A percentile compares a stretch with the other conserved stretches of the same genome.
phyloP scores from a whole-genome alignment of 352 stramenopile species.

The Blastocystis sp. region DNA sequence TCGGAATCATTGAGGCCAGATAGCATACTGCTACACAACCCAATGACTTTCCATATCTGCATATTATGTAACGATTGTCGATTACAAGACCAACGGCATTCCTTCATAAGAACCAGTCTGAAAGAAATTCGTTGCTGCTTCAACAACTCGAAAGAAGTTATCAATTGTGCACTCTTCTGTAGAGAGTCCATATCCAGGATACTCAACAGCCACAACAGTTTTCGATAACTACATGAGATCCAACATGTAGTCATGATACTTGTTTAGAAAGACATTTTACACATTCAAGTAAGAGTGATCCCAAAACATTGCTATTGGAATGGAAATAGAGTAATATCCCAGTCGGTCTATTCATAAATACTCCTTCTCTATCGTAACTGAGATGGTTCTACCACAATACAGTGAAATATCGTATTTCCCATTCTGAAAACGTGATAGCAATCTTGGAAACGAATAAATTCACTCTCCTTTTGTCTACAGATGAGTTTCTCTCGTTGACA shows the following conservation, averaged over 20 bases:
- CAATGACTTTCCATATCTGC: constrained; percentile 9
- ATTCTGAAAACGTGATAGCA: constrained; percentile 13
- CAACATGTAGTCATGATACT: background rate
- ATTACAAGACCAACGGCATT: constrained; percentile 1
- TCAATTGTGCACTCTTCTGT: background rate
- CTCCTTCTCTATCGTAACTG: background rate
- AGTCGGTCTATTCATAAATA: background rate
- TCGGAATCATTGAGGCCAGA: background rate
- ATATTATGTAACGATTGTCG: background rate
- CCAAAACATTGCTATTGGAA: background rate
- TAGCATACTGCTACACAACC: constrained; percentile 43
- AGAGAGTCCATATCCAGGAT: constrained; percentile 45
- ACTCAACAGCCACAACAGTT: constrained; percentile 24
- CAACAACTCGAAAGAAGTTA: background rate
- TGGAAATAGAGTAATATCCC: constrained; percentile 42
- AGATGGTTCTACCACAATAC: background rate
- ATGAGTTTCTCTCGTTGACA: background rate
- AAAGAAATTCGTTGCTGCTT: constrained; percentile 31
- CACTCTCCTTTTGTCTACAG: background rate
- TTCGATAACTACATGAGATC: background rate
- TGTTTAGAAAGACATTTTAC: background rate
- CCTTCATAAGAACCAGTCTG: constrained; percentile 3
- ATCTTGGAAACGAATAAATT: background rate
- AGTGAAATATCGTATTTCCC: background rate
- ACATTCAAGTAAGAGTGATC: background rate